phyloP scores from a whole-genome alignment of 768 basidiomycete species.

The Amanita polypyramis region DNA sequence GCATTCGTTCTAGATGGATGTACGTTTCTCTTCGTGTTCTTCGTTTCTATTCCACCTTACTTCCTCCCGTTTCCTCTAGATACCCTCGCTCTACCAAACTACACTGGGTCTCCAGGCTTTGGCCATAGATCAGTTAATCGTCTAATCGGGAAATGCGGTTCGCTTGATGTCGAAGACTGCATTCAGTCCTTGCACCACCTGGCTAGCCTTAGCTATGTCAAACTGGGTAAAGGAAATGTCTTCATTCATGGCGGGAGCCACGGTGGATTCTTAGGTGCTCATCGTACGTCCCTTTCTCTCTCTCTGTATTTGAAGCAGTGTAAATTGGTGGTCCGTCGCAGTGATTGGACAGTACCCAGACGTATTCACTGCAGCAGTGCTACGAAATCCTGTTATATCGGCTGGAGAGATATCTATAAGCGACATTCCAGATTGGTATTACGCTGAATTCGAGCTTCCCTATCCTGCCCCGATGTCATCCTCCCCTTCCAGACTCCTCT shows the following conservation, averaged over 20 bases:
- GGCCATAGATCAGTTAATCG: constrained; percentile 47
- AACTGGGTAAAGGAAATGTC: constrained; percentile 37
- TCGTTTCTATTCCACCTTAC: not conserved
- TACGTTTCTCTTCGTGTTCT: constrained; percentile 22
- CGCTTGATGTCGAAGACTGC: constrained; percentile 57
- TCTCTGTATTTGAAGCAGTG: not conserved
- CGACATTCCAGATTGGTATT: constrained; percentile 69
- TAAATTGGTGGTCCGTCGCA: constrained; percentile 15
- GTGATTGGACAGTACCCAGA: constrained; percentile 57
- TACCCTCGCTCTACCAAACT: constrained; percentile 51
- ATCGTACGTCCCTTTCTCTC: constrained; percentile 31
- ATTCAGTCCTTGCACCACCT: constrained; percentile 43
- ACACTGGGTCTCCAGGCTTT: constrained; percentile 58
- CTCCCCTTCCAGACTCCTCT: not conserved
- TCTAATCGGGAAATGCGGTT: constrained; percentile 49
- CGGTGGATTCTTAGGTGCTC: constrained; percentile 53
- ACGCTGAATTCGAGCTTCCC: constrained; percentile 33
- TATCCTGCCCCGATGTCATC: constrained; percentile 19
- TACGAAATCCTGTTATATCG: constrained; percentile 65
- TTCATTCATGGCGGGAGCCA: constrained; percentile 60
- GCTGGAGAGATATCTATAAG: constrained; percentile 41
- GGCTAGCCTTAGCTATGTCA: constrained; percentile 36
- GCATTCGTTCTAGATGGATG: constrained; percentile 53
- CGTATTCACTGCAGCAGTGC: constrained; percentile 47
- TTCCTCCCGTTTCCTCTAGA: constrained; percentile 23